phyloP scores from a whole-genome alignment of 192 early-diverging fungal genomes.

The Coemansia sp. region DNA sequence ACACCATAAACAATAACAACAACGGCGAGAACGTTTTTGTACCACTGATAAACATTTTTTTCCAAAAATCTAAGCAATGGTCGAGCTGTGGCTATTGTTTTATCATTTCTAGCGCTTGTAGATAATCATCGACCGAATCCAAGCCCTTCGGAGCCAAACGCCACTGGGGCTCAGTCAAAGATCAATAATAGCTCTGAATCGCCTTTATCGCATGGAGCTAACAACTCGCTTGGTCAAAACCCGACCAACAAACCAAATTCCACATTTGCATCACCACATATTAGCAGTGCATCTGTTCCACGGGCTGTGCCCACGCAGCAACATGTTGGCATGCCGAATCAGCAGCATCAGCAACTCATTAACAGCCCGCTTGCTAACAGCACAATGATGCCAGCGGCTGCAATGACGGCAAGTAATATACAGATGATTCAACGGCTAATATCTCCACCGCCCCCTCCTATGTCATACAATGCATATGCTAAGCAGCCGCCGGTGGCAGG shows the following conservation, averaged over 20 bases:
- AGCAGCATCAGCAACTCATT: neutral
- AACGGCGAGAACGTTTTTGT: neutral
- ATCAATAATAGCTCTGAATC: neutral
- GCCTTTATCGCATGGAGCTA: slow-evolving; percentile 1
- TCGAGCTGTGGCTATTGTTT: neutral
- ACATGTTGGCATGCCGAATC: neutral
- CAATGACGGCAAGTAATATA: slow-evolving; percentile 5
- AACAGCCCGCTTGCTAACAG: slow-evolving; percentile 10
- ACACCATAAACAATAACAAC: neutral
- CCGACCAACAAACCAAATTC: neutral
- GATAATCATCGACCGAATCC: slow-evolving; percentile 12
- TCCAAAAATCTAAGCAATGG: neutral
- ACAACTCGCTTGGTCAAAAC: neutral
- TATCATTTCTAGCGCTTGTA: slow-evolving; percentile 8
- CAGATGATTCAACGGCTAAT: slow-evolving; percentile 37
- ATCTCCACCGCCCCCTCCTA: slow-evolving; percentile 34
- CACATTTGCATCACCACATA: slow-evolving; percentile 27
- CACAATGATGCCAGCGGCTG: neutral
- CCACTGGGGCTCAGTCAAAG: slow-evolving; percentile 6
- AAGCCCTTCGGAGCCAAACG: slow-evolving; percentile 5
- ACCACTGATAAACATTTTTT: neutral
- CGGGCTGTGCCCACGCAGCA: slow-evolving; percentile 38
- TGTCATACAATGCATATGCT: slow-evolving; percentile 3
- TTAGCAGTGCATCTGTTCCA: slow-evolving; percentile 18
- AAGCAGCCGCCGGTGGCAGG: slow-evolving; percentile 7